Evolutionary conservation across 2,329 filamentous ascomycete species (phyloP), one percentile per base, ranked within the genome.

Genomic region (Cladosporium velox): DNA sequence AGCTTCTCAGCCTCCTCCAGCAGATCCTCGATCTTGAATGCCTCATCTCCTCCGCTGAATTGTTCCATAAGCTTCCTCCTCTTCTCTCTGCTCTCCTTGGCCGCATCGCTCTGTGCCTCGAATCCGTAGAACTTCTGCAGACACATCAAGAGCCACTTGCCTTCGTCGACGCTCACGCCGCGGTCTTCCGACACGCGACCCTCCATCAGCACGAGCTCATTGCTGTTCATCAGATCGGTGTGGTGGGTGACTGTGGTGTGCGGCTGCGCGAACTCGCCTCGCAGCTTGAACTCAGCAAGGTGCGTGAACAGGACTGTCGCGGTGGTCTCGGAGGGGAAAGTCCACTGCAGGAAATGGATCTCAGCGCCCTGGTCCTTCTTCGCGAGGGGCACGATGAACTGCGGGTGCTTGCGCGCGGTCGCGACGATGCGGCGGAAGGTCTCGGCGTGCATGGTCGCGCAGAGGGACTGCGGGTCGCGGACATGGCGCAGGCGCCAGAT

Each of bases 291-390:
- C 77, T 97, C 92, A 18, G 92, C 94, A 35, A 99, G 85, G 75
- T 95, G 91, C 0, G 95, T 99, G 81, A 99, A 98, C 38, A 99
- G 88, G 6, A 98, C 80, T 35, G 81, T 86, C 0, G 80, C 79
- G 0, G 82, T 84, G 1, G 84, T 79, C 2, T 84, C 82, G 0
- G 88, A 85, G 67, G 96, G 93, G 79, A 97, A 97, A 0, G 91
- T 91, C 92, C 96, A 99, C 79, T 99, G 94, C 68, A 99, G 80
- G 78, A 96, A 97, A 80, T 99, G 95, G 55, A 99, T 93, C 79
- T 98, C 95, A 57, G 93, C 92, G 61, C 91, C 92, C 68, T 86
- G 82, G 3, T 79, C 79, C 68, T 79, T 78, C 58, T 86, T 91
- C 70, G 91, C 91, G 7, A 98, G 85, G 0, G 95, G 95, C 1